Base-by-base conservation (phyloP, 345 rosid genomes). In the Garcia nutans region DNA sequence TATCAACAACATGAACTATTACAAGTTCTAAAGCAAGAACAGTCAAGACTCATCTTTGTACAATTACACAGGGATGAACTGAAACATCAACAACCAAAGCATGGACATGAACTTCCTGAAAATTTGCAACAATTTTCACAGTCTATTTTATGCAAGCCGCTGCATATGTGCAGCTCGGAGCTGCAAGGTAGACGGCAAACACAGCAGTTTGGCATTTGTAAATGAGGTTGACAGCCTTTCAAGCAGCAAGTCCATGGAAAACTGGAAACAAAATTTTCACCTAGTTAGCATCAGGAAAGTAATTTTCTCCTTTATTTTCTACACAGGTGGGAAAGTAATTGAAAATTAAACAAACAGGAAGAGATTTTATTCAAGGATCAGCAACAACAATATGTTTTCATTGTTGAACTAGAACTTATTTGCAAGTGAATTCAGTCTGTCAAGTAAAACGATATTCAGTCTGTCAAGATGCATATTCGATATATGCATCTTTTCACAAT, bases 181-280 rank as follows among this genome's bases (percentile, higher is more conserved):
- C 10, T 66, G 23, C 47, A 10, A 1, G 5, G 1, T 33, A 44
- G 44, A 56, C 64, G n/a, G 52, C 78, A 73, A 59, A 55, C 5
- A 17, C 75, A 65, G 63, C 82, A 79, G 23, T 45, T 76, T 17
- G 65, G 72, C 31, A 1, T 60, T 79, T 54, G 50, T 37, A 60
- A 49, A 44, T 15, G 56, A 15, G 2, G n/a, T 57, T n/a, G 31
- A 72, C 79, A 73, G 11, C 72, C 5, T 3, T 74, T 55, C 12
- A 33, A 71, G 83, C 88, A 78, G 54, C 81, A 83, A 47, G 68
- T 47, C 72, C 80, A 64, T 52, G 63, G 58, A 22, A 56, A 50
- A 68, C 76, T 78, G 78, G 45, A 58, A 57, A 75, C 72, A 63
- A 62, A 62, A 77, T 8, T 66, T 68, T 62, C 59, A 47, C 76